Conservation (phyloP, 2,329 filamentous ascomycete genomes). For the Karstenula rhodostoma region DNA sequence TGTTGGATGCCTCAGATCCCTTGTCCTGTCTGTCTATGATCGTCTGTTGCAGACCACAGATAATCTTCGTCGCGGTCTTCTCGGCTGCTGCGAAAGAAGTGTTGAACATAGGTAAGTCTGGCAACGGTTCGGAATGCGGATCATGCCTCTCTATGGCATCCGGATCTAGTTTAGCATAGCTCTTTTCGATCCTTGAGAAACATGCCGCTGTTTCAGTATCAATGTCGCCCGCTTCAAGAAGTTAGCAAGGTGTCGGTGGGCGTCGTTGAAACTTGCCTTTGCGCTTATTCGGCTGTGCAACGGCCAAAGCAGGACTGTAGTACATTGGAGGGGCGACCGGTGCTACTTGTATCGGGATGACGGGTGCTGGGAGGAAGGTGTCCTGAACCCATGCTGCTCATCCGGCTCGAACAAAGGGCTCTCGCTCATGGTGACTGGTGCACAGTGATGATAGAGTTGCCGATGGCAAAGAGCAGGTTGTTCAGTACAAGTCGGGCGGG, state of each 20-base stretch:
- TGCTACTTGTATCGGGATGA: not conserved
- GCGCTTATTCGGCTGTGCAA: not conserved
- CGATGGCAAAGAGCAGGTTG: no score
- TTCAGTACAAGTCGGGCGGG: no score
- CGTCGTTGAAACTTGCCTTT: not conserved
- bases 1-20: conserved; percentile 9
- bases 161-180: not conserved
- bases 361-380: not conserved
- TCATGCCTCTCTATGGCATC: not conserved
- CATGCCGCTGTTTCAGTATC: conserved; percentile 5
- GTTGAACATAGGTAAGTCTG: conserved; percentile 1
- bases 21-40: not conserved
- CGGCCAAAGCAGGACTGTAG: not conserved
- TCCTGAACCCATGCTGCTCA: not conserved
- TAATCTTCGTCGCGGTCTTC: not conserved
- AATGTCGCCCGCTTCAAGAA: not conserved
- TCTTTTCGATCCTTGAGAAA: not conserved
- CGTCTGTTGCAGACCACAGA: conserved; percentile 5
- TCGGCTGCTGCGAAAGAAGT: conserved; percentile 1
- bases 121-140: conserved; percentile 5
- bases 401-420: conserved; percentile 3
- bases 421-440: not conserved
- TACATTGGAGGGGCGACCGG: conserved; percentile 2
- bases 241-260: not conserved
- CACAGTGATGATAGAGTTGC: not conserved